Evolutionary conservation across 768 basidiomycete species (phyloP).

Genomic region (Tricholoma flavovirens): DNA sequence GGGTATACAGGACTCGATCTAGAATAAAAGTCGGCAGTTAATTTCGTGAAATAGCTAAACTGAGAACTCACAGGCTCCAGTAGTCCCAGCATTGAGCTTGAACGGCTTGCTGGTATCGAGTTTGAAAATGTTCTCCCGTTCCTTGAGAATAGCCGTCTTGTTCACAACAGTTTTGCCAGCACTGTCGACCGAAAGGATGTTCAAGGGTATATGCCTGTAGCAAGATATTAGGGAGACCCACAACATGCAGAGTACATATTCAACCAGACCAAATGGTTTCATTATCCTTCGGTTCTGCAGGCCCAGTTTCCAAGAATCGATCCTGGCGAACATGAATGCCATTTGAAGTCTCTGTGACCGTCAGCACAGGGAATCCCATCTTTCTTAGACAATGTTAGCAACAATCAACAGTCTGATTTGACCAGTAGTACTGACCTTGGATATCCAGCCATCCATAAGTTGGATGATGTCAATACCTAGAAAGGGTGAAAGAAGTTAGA

Average conservation of each 20-base stretch:
- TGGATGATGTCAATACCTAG: slow-evolving; percentile 60
- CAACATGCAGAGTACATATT: neutral
- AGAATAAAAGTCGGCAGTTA: slow-evolving; percentile 4
- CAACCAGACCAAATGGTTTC: slow-evolving; percentile 73
- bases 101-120: slow-evolving; percentile 71
- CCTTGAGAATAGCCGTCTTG: slow-evolving; percentile 55
- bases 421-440: slow-evolving; percentile 42
- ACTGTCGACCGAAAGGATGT: slow-evolving; percentile 54
- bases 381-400: slow-evolving; percentile 30
- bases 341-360: slow-evolving; percentile 68
- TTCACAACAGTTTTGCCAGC: slow-evolving; percentile 56
- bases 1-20: slow-evolving; percentile 86
- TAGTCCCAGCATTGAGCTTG: slow-evolving; percentile 88
- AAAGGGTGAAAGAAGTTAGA: neutral
- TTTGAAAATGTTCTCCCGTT: slow-evolving; percentile 62
- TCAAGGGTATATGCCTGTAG: slow-evolving; percentile 74
- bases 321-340: slow-evolving; percentile 83
- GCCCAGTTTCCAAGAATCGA: slow-evolving; percentile 87
- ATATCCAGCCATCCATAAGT: slow-evolving; percentile 91
- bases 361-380: slow-evolving; percentile 85
- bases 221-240: neutral
- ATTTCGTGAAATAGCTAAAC: neutral
- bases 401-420: neutral
- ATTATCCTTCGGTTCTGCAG: slow-evolving; percentile 74
- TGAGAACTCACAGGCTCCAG: slow-evolving; percentile 72